Evolutionary conservation across 352 stramenopile genomes (phyloP), one percentile per base, ranked within the genome.

Genomic region (Globisporangium polare): DNA sequence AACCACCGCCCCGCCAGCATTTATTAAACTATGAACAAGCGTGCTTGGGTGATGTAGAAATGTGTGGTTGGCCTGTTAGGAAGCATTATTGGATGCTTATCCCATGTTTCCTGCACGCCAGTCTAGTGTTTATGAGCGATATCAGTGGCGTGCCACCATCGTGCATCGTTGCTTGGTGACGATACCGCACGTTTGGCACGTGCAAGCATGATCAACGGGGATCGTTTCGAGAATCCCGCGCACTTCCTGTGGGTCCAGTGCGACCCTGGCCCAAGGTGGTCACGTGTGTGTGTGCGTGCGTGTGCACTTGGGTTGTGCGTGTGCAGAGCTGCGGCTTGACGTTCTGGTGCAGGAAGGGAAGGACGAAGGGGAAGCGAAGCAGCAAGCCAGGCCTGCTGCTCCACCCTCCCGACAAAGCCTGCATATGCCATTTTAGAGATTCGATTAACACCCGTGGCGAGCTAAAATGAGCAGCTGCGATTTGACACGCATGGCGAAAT

Each of bases 1-100:
- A n/a, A n/a, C n/a, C n/a, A n/a, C n/a, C n/a, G n/a, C n/a, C 12
- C 33, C 33, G 5, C 9, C 4, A 31, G 18, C 3, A 43, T 42
- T 57, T n/a, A n/a, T 9, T 29, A 27, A 35, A 46, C 46, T 42
- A 58, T 46, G 52, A 47, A n/a, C 18, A 24, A 58, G 52, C 24
- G 22, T 58, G 20, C 17, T 20, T 58, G 37, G 17, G 20, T 24
- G 33, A n/a, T 39, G 33, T 39, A 39, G 12, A 12, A 39, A 39
- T 39, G 33, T 39, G 10, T 39, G 9, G 33, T 39, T 39, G 33
- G 15, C 33, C 33, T n/a, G n/a, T 15, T 39, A 15, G 33, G 33
- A 39, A 12, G 33, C 33, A 39, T 39, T 39, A 39, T 39, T 39
- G 33, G 33, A 3, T 33, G 29, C 29, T 4, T 33, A 33, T 33